Evolutionary conservation across 2,329 filamentous ascomycete species (phyloP).

Genomic region (Drechslerella stenobrocha): DNA sequence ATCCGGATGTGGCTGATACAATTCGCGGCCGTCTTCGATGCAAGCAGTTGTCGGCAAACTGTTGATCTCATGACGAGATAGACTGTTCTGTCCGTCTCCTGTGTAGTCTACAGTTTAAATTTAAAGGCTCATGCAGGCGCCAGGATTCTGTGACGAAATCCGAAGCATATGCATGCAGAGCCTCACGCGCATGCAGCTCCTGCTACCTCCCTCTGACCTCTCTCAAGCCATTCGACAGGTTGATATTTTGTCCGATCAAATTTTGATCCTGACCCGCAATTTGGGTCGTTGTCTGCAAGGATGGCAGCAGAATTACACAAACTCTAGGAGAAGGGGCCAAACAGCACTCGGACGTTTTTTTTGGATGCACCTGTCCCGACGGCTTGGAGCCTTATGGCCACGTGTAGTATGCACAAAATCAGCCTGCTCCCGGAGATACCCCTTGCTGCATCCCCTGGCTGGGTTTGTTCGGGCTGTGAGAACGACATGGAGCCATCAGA

Average conservation of each 20-base stretch:
- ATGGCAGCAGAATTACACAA: slow-evolving; percentile 7
- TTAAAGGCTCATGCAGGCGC: neutral
- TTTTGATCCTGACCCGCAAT: slow-evolving; percentile 21
- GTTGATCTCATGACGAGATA: slow-evolving; percentile 19
- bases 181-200: slow-evolving; percentile 27
- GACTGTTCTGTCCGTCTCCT: too few species aligned
- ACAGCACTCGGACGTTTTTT: neutral
- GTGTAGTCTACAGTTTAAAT: too few species aligned
- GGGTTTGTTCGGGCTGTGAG: slow-evolving; percentile 20
- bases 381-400: slow-evolving; percentile 30
- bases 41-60: slow-evolving; percentile 13
- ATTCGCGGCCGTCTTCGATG: slow-evolving; percentile 11
- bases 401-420: neutral
- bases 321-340: neutral
- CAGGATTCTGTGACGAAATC: slow-evolving; percentile 5
- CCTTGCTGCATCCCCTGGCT: slow-evolving; percentile 13
- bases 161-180: slow-evolving; percentile 22
- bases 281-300: slow-evolving; percentile 16
- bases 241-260: neutral
- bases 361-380: slow-evolving; percentile 2
- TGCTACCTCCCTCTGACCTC: neutral
- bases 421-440: slow-evolving; percentile 26
- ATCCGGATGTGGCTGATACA: slow-evolving; percentile 42
- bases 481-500: slow-evolving; percentile 22
- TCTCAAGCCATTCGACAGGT: neutral